Base-by-base conservation (phyloP, 805 yeast species). In the Candida coleopterorum region DNA sequence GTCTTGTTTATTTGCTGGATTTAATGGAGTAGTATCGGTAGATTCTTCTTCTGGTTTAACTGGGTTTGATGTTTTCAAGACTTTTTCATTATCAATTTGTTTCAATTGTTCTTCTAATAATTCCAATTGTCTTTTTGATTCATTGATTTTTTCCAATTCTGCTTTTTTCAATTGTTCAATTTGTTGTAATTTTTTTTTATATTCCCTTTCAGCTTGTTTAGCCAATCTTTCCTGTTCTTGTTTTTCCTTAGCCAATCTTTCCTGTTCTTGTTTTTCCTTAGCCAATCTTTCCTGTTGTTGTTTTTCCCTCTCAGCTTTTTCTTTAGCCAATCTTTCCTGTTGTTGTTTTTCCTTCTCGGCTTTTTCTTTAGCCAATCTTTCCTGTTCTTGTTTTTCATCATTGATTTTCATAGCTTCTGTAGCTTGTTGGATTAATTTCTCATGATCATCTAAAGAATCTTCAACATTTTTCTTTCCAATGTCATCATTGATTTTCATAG, bases 41-140 rank as follows among this genome's bases (percentile, higher is more conserved):
- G 22, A 20, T 20, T 20, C 9, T 20, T 20, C 22, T 20, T 6
- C 22, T 20, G 14, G 33, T 18, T 33, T 29, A 20, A 23, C 11
- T 18, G 20, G 17, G 20, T n/a, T 25, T 25, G 28, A 25, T 25
- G 15, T 11, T 15, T 4, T 27, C 11, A 12, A 12, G n/a, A n/a
- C n/a, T 26, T 18, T 20, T 20, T 9, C 5, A 6, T 25, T 15
- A 9, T 25, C 28, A 10, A 12, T 20, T 24, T 24, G 28, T 23
- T 32, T 9, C 14, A 32, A 32, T 17, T 32, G 28, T 32, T 32
- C 28, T 5, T 34, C 24, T 16, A 32, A 29, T 29, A 34, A 27
- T 22, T 37, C 35, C 6, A 35, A 20, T 25, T 29, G 41, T 18
- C 28, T 25, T 29, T 44, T 38, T 11, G 41, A 38, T 14, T 23